Conservation (phyloP, 2,329 filamentous ascomycete genomes). For the Elsinoe arachidis region DNA sequence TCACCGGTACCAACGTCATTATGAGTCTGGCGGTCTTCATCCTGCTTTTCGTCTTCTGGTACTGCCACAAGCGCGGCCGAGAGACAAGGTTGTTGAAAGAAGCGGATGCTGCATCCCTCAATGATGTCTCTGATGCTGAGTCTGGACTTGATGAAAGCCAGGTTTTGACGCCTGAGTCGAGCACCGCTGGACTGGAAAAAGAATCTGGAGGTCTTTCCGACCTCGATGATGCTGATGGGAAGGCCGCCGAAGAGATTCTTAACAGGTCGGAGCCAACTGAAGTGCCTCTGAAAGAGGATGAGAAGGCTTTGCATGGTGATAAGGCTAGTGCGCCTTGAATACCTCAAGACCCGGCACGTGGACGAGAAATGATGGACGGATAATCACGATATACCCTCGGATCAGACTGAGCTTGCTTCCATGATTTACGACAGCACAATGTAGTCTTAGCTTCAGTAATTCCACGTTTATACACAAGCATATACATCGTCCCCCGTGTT, state of each 20-base stretch:
- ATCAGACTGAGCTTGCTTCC: neutral
- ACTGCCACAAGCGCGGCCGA: slow-evolving; percentile 89
- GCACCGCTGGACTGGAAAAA: neutral
- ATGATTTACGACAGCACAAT: slow-evolving; percentile 4
- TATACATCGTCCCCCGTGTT: neutral
- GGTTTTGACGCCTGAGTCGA: slow-evolving; percentile 1
- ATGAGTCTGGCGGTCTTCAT: slow-evolving; percentile 85
- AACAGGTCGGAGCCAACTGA: slow-evolving; percentile 22
- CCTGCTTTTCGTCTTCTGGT: slow-evolving; percentile 91
- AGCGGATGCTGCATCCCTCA: slow-evolving; percentile 10
- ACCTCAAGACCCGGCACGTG: too few relatives aligned
- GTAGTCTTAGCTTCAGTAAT: neutral
- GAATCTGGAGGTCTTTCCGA: neutral
- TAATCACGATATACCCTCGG: slow-evolving; percentile 4
- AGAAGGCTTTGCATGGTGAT: neutral
- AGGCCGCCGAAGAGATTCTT: slow-evolving; percentile 12
- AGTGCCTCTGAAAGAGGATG: slow-evolving; percentile 17
- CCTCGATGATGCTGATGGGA: neutral
- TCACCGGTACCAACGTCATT: slow-evolving; percentile 76
- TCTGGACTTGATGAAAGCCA: slow-evolving; percentile 4
- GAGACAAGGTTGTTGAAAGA: slow-evolving; percentile 61
- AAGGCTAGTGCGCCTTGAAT: neutral
- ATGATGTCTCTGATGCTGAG: slow-evolving; percentile 8
- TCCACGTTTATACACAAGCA: neutral
- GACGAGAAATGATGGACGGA: neutral